These are phyloP conservation scores for Moringa oleifera DNA, from an alignment of 345 rosid genomes.

Conservation along the genomic window DNA sequence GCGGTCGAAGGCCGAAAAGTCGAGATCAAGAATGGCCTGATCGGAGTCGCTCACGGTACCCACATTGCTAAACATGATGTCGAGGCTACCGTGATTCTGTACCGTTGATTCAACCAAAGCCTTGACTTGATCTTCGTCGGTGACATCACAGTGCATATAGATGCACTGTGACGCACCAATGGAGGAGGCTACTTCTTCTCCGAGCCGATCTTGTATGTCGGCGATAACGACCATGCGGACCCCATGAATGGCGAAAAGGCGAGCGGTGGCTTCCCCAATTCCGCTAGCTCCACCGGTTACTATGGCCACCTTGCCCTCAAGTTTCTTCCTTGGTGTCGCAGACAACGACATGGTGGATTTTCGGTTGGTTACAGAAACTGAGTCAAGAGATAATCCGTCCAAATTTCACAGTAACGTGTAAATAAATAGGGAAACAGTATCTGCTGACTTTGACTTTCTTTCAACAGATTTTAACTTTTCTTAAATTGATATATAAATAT, in stretches of 20 bases:
- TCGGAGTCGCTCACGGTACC: constrained; percentile 13
- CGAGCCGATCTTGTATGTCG: constrained; percentile 19
- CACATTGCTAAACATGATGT: constrained; percentile 31
- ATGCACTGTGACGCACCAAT: constrained; percentile 6
- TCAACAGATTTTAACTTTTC: too few relatives aligned
- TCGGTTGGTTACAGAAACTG: too few relatives aligned
- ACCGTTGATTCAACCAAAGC: constrained; percentile 17
- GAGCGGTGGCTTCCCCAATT: constrained; percentile 72
- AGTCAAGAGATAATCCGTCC: too few relatives aligned
- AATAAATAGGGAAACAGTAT: too few relatives aligned
- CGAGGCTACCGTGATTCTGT: constrained; percentile 16
- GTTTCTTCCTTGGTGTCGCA: constrained; percentile 10
- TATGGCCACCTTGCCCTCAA: constrained; percentile 61
- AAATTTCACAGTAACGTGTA: too few relatives aligned
- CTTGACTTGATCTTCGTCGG: constrained; percentile 22
- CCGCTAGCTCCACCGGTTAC: constrained; percentile 88
- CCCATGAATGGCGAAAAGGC: constrained; percentile 58
- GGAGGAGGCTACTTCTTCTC: constrained; percentile 16
- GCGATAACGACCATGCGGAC: constrained; percentile 32
- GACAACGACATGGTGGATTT: too few relatives aligned
- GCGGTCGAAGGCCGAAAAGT: constrained; percentile 4
- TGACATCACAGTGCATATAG: constrained; percentile 26
- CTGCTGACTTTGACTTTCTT: too few relatives aligned
- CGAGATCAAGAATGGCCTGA: constrained; percentile 20
- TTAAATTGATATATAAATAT: too few relatives aligned